Base-by-base conservation (phyloP, 1,139 yeast genomes). In the Hemisphaericaspora xylofermentans region DNA sequence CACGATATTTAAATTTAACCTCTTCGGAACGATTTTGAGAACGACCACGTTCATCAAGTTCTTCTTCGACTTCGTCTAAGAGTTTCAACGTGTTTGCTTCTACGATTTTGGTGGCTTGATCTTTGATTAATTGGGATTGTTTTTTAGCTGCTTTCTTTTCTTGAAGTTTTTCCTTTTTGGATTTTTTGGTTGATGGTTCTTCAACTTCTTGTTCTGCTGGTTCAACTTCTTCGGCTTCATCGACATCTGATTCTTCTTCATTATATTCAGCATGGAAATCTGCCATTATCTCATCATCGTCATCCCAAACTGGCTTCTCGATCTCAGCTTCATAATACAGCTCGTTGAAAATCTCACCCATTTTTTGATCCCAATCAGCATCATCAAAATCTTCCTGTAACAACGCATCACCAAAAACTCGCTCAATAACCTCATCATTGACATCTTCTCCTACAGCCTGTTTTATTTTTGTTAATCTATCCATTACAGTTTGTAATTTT, bases 371-470 rank as follows among this genome's bases (percentile, higher is more conserved):
- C 98, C 98, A 94, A 47, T 87, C 95, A 32, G 84, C 80, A 55
- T 86, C 91, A 51, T 88, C 91, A 60, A 88, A 94, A 58, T 93
- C 98, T 41, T 85, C 95, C 40, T 87, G 86, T 47, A 94, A 67
- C 51, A 89, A 74, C 31, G 84, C 72, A 43, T 84, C 85, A 5
- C 91, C 88, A 59, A 84, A 80, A 7, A 85, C 84, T 47, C 71
- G 75, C 44, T 76, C 68, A 29, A 85, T 82, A 34, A 76, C 66
- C 38, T 78, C 85, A 47, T 82, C 84, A 33, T 81, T 74, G 8
- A 79, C 76, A 14, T 85, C 91, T 22, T 79, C 83, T 10, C 96
- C 98, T 36, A 88, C 86, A 12, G 89, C 95, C 50, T 85, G 81
- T 59, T 84, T 84, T 45, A 94, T 78, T 52, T 85, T 81, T 42